Base-by-base conservation (phyloP, 345 rosid genomes). In the Salix caprea region DNA sequence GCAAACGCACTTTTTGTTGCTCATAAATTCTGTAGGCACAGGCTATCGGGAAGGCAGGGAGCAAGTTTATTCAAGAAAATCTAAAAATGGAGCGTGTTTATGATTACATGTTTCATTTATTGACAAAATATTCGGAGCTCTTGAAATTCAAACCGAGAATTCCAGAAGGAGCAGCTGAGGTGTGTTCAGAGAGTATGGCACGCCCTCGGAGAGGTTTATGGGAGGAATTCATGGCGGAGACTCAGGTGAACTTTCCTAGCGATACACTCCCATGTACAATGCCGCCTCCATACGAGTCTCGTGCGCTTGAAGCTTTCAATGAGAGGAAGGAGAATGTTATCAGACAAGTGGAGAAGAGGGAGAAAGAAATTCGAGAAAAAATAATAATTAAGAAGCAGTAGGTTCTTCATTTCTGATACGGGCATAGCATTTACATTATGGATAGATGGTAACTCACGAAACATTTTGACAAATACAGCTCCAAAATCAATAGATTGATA, bases 51-150 rank as follows among this genome's bases (percentile, higher is more conserved):
- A 83, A 87, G 67, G 89, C 84, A 37, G 92, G 86, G 30, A 81
- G 93, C 44, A 83, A 71, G 15, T 91, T 74, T 85, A 78, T 89
- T 1, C 86, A 79, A 46, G 86, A 91, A 24, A 85, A 89, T 48
- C 71, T 91, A 67, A 86, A 79, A 46, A 89, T 93, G 94, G 90
- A 82, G 18, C 65, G 76, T 26, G 88, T 91, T 34, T 93, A 93
- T 37, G 98, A 82, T 73, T 90, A 91, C 88, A 90, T 91, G 91
- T 87, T 90, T 34, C 92, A 91, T 86, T 50, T 88, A 30, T 66
- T 93, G 71, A 89, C 76, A 2, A 92, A 90, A 73, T 93, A 93
- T 50, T 87, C 88, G 0, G 87, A 88, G 78, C 89, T 93, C n/a
- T 67, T 90, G 83, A 90, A 48, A 67, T 93, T 88, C 82, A 88